Evolutionary conservation across 2,329 filamentous ascomycete species (phyloP).

Genomic region (Neopestalotiopsis rosae): DNA sequence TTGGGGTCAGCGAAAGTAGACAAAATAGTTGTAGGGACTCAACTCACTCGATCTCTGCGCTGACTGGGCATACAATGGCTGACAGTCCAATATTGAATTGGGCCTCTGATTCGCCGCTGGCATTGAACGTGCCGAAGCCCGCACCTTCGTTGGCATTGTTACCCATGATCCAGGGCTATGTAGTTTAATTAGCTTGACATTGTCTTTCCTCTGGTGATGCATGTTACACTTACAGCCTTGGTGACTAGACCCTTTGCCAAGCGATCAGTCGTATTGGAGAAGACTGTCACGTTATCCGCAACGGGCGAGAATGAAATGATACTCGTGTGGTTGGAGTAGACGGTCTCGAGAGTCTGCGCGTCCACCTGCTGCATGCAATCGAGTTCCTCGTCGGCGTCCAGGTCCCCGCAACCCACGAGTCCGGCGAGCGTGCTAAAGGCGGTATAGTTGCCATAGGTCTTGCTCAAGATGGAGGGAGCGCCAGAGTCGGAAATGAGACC

Average conservation of each 20-base stretch:
- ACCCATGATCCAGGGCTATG: constrained; percentile 31
- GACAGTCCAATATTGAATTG: constrained; percentile 10
- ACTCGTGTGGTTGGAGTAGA: constrained; percentile 17
- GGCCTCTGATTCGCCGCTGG: constrained; percentile 20
- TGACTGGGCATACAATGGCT: constrained; percentile 19
- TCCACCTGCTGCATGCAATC: constrained; percentile 31
- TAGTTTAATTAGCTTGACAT: background rate
- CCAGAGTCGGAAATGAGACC: constrained; percentile 39
- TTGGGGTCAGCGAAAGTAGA: background rate
- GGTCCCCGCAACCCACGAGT: constrained; percentile 29
- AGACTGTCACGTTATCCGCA: constrained; percentile 20
- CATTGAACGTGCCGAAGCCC: constrained; percentile 25
- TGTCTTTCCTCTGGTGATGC: background rate
- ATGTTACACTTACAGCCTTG: constrained; percentile 23
- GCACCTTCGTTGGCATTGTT: constrained; percentile 33
- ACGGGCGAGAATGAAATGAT: constrained; percentile 16
- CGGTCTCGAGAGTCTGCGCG: constrained; percentile 21
- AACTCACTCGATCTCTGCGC: constrained; percentile 18
- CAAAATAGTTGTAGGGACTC: too few species aligned
- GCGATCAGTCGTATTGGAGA: constrained; percentile 20
- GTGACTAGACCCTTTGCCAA: constrained; percentile 18
- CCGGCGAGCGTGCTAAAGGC: constrained; percentile 32
- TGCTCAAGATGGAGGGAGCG: constrained; percentile 41
- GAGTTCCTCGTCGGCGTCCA: constrained; percentile 27
- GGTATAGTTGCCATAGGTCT: constrained; percentile 33